Base-by-base conservation (phyloP, 2,329 filamentous ascomycete genomes). In the Aspergillus japonicus region DNA sequence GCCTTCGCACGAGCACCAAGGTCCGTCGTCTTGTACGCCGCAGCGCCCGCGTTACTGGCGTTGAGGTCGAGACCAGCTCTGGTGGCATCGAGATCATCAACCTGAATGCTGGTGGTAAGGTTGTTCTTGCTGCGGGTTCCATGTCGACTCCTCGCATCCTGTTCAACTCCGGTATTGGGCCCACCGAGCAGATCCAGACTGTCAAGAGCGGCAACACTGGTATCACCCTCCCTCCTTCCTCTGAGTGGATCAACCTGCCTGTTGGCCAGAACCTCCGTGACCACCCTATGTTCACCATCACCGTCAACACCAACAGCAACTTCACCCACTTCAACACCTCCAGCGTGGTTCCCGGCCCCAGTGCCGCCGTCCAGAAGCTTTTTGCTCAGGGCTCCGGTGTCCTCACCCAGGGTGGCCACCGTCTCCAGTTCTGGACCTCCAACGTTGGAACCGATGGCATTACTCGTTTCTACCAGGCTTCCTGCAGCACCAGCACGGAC, bases 101-200 rank as follows among this genome's bases (percentile, higher is more conserved):
- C 14, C 75, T 90, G 58, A 85, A 86, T n/a, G 69, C 81, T 6
- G 74, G 82, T 19, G 88, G 89, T 4, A 83, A 87, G 60, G 87
- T 91, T 47, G 83, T 91, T 65, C 76, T 90, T 31, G 84, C 88
- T 19, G 85, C 87, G 1, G 89, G 89, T 52, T 77, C 87, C 1
- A 89, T 91, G 63, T 87, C 87, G 26, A 87, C 87, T 1, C 80
- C 87, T 21, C 89, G 89, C 74, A 78, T 91, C 50, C 80, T 91
- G 1, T 79, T 89, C 73, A 82, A 87, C 68, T 88, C 85, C 74
- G 86, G 88, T 65, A 90, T 89, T 61, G 89, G 87, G 2, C 87
- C 87, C 16, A 73, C 72, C 54, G 75, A 77, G 51, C 77, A 80
- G 68, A 75, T 81, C 52, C 68, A 70, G 50, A 69, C 77, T 26